Evolutionary conservation across 163 green algal species (phyloP).

Genomic region (Chlorella variabilis): DNA sequence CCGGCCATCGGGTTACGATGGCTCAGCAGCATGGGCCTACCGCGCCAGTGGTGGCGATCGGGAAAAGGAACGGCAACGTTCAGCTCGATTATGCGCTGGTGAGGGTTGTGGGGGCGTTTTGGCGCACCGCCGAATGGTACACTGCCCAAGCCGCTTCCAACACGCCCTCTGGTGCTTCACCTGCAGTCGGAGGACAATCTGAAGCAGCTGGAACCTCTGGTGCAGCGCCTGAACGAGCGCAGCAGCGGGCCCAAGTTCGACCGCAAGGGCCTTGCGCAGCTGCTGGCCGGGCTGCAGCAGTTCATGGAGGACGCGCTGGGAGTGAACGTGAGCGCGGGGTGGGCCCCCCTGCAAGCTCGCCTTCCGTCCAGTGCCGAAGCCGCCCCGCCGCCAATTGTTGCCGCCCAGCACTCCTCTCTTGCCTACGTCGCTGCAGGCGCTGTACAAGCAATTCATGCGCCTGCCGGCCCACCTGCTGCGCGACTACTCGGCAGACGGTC

Average conservation of each 20-base stretch:
- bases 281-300: slow-evolving; percentile 79
- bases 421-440: slow-evolving; percentile 51
- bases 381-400: too few species aligned
- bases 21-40: too few species aligned
- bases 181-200: slow-evolving; percentile 57
- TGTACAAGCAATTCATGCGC: slow-evolving; percentile 70
- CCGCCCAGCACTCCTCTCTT: too few species aligned
- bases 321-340: slow-evolving; percentile 63
- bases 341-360: too few species aligned
- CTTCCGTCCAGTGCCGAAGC: not conserved
- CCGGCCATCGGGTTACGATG: too few species aligned
- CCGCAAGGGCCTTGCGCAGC: slow-evolving; percentile 54
- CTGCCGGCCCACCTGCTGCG: slow-evolving; percentile 72
- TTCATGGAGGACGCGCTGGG: slow-evolving; percentile 89
- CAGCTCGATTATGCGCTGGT: slow-evolving; percentile 37
- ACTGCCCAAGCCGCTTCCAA: too few species aligned
- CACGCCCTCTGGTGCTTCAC: too few species aligned
- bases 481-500: slow-evolving; percentile 61
- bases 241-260: slow-evolving; percentile 66
- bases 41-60: slow-evolving; percentile 6
- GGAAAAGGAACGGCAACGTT: slow-evolving; percentile 43
- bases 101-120: not conserved
- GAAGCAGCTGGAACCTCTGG: slow-evolving; percentile 51
- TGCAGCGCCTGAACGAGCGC: slow-evolving; percentile 53
- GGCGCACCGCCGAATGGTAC: too few species aligned